Conservation (phyloP, 2,329 filamentous ascomycete species). For the Sphaerulina vaccinii region DNA sequence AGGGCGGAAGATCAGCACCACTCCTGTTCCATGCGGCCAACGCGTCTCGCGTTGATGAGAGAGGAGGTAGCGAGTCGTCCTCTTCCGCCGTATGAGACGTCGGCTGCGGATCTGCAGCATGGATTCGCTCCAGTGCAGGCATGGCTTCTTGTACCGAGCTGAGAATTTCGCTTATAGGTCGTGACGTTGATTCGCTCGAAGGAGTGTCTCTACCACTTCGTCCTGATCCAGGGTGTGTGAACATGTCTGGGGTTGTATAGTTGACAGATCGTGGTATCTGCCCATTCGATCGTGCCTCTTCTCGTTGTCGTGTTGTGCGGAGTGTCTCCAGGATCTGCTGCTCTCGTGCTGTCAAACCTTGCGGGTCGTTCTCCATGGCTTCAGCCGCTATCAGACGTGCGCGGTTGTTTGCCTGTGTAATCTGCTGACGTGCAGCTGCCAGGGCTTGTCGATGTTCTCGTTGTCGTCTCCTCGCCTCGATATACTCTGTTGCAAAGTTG, state of each 20-base stretch:
- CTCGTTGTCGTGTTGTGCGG: conserved; percentile 43
- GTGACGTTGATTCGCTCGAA: conserved; percentile 20
- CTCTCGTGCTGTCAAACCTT: conserved; percentile 47
- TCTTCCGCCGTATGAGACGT: conserved; percentile 11
- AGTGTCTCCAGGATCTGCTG: conserved; percentile 49
- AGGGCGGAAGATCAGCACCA: conserved; percentile 2
- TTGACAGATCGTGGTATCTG: conserved; percentile 43
- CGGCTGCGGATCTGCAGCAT: conserved; percentile 21
- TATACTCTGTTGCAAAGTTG: conserved; percentile 44
- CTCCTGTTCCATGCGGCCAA: conserved; percentile 4
- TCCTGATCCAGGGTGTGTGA: conserved; percentile 18
- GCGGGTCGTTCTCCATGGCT: conserved; percentile 41
- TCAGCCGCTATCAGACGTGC: conserved; percentile 7
- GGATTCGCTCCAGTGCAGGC: conserved; percentile 32
- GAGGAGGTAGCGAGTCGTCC: conserved; percentile 15
- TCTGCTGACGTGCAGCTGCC: conserved; percentile 25
- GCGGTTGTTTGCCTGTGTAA: conserved; percentile 9
- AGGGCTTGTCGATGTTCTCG: conserved; percentile 37
- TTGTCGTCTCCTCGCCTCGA: conserved; percentile 42
- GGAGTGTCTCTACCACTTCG: conserved; percentile 19
- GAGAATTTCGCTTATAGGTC: conserved; percentile 30
- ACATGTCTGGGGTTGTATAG: conserved; percentile 40
- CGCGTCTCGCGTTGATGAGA: conserved; percentile 10
- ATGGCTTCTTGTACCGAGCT: conserved; percentile 30
- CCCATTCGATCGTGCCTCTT: conserved; percentile 42